These are phyloP conservation scores for Athelia sp. DNA, from an alignment of 1,284 basidiomycete species.

Conservation along the genomic window DNA sequence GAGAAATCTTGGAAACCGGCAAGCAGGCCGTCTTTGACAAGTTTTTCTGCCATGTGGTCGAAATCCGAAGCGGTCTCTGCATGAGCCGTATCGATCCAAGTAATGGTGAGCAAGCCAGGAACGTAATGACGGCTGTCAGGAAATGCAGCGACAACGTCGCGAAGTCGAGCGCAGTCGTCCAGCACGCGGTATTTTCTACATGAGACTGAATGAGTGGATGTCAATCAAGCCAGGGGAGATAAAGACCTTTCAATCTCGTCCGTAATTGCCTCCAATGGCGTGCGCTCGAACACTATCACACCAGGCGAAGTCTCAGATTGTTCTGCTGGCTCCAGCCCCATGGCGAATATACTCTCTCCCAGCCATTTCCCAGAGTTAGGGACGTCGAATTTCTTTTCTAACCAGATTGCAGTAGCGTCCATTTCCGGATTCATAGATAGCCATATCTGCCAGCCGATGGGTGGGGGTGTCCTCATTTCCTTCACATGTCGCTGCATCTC, in stretches of 20 bases:
- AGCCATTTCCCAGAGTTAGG: constrained; percentile 58
- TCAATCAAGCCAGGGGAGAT: constrained; percentile 2
- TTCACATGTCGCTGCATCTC: constrained; percentile 38
- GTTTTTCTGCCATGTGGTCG: constrained; percentile 39
- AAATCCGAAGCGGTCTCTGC: constrained; percentile 35
- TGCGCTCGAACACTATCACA: constrained; percentile 65
- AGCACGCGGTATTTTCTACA: constrained; percentile 63
- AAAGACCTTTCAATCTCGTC: constrained; percentile 64
- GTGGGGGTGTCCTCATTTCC: constrained; percentile 17
- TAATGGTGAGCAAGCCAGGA: constrained; percentile 54
- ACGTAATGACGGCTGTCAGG: constrained; percentile 49
- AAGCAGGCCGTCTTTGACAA: constrained; percentile 34
- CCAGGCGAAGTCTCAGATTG: constrained; percentile 44
- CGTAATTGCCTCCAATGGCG: constrained; percentile 50
- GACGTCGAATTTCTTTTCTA: constrained; percentile 67
- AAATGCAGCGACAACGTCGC: constrained; percentile 52
- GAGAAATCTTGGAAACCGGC: constrained; percentile 37
- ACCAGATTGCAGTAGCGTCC: constrained; percentile 73
- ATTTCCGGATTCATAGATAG: constrained; percentile 65
- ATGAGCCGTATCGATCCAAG: constrained; percentile 46
- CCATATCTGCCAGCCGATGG: constrained; percentile 54
- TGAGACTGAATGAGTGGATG: constrained; percentile 5
- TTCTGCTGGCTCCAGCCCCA: constrained; percentile 31
- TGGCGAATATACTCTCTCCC: constrained; percentile 52
- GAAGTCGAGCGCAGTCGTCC: constrained; percentile 65